These are phyloP conservation scores for Fonsecaea multimorphosa DNA, from an alignment of 2,329 filamentous ascomycete genomes.

Conservation along the genomic window DNA sequence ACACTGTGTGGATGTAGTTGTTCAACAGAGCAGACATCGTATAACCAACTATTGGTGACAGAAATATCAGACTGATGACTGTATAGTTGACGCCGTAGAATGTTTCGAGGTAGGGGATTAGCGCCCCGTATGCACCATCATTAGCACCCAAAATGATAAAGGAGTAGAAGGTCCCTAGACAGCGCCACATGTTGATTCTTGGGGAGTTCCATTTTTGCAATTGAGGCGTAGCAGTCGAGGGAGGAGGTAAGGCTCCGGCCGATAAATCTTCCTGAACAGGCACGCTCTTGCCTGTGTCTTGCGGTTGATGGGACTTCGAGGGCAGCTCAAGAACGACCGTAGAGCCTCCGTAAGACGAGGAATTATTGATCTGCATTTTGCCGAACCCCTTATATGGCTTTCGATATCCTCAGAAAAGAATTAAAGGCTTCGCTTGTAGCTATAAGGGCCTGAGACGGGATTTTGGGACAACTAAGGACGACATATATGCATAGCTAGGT, in stretches of 20 bases:
- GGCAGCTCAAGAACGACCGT: constrained; percentile 30
- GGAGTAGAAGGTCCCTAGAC: constrained; percentile 65
- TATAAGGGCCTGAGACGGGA: not conserved
- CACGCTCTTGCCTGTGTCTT: constrained; percentile 5
- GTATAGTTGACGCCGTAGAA: constrained; percentile 54
- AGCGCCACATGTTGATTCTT: constrained; percentile 63
- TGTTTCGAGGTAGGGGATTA: constrained; percentile 49
- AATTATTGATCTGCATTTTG: constrained; percentile 18
- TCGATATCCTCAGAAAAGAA: not conserved
- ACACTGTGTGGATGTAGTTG: constrained; percentile 49
- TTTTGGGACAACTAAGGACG: not conserved
- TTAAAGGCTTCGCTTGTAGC: not conserved
- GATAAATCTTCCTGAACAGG: constrained; percentile 19
- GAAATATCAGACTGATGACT: constrained; percentile 56
- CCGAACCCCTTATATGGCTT: not conserved
- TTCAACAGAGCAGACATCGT: constrained; percentile 52
- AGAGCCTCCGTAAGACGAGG: constrained; percentile 22
- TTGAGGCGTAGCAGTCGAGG: constrained; percentile 51
- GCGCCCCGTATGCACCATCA: constrained; percentile 61
- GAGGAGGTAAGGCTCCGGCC: constrained; percentile 49
- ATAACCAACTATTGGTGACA: constrained; percentile 56
- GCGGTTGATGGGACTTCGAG: constrained; percentile 1
- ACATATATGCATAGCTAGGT: not conserved
- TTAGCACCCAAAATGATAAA: constrained; percentile 64
- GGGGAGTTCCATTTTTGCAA: constrained; percentile 70